Conservation (phyloP, 1,284 basidiomycete genomes). For the Fomitiporia mediterranea region DNA sequence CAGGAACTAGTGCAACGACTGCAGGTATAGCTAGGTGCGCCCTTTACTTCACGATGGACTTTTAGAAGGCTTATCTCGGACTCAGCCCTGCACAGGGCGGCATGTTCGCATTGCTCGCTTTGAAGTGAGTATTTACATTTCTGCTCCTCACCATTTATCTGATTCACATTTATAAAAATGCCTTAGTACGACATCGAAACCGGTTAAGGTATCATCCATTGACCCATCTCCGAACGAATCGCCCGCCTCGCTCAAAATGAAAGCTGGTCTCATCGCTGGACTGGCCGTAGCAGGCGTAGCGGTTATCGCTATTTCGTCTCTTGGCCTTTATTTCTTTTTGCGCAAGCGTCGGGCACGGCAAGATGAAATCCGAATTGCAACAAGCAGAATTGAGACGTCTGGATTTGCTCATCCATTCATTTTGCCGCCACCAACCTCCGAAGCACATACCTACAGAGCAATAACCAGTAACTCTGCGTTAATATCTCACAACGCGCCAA, state of each 20-base stretch:
- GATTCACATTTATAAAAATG: background rate
- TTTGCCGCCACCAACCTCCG: no score
- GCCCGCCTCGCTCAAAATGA: background rate
- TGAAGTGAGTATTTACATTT: conserved; percentile 26
- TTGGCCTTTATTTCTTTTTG: conserved; percentile 8
- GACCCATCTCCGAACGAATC: background rate
- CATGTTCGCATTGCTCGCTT: conserved; percentile 30
- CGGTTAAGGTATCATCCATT: background rate
- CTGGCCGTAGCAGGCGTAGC: conserved; percentile 7
- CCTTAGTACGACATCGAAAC: background rate
- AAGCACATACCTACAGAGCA: no score
- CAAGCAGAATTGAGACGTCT: no score
- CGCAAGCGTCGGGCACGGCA: conserved; percentile 1
- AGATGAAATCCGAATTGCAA: no score
- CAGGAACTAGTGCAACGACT: conserved; percentile 20
- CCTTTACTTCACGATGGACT: conserved; percentile 13
- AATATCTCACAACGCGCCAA: no score
- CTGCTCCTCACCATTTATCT: background rate
- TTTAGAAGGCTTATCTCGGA: conserved; percentile 10
- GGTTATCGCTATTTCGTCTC: background rate
- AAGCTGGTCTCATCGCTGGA: conserved; percentile 13
- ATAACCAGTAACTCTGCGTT: no score
- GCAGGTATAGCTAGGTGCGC: background rate
- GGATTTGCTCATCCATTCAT: no score
- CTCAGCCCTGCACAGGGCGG: conserved; percentile 34